A percentile compares a stretch with the other conserved stretches of the same genome.
Evolutionary conservation across 805 yeast species (phyloP).

Genomic region (Saturnispora ahearnii): DNA sequence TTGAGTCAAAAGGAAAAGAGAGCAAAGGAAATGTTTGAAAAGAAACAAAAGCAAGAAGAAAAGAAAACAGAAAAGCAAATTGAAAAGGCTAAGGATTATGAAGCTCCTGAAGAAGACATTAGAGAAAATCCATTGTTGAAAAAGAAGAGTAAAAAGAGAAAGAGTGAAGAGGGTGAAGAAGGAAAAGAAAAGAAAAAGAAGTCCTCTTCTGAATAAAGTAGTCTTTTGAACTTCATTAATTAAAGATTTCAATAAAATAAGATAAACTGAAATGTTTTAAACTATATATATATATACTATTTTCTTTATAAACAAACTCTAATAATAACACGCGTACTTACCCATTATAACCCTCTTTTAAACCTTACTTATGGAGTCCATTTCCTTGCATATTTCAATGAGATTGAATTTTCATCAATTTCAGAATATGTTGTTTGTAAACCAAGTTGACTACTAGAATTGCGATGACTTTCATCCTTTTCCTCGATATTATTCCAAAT

Average conservation of each 20-base stretch:
- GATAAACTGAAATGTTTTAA: neutral
- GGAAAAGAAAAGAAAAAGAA: conserved; percentile 16
- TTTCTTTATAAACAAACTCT: neutral
- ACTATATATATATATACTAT: neutral
- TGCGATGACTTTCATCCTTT: neutral
- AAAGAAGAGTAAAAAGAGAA: conserved; percentile 22
- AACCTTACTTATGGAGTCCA: conserved; percentile 3
- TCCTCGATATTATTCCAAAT: neutral
- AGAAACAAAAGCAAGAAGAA: conserved; percentile 69
- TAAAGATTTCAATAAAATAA: neutral
- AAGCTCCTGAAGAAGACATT: conserved; percentile 70
- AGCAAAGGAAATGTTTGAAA: conserved; percentile 59
- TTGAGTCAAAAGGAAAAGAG: conserved; percentile 79
- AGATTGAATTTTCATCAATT: conserved; percentile 5
- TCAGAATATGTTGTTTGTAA: conserved; percentile 1
- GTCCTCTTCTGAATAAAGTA: neutral
- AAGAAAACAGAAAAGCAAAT: conserved; percentile 53
- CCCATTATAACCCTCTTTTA: neutral
- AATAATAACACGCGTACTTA: neutral
- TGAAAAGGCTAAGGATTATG: conserved; percentile 69
- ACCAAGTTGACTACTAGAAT: neutral
- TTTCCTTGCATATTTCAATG: conserved; percentile 5
- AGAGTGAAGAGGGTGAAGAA: conserved; percentile 21
- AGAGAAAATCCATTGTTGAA: conserved; percentile 30
- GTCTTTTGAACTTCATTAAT: neutral